Evolutionary conservation across 352 stramenopile species (phyloP), one percentile per base, ranked within the genome.

Genomic region (Phytophthora pinifolia): DNA sequence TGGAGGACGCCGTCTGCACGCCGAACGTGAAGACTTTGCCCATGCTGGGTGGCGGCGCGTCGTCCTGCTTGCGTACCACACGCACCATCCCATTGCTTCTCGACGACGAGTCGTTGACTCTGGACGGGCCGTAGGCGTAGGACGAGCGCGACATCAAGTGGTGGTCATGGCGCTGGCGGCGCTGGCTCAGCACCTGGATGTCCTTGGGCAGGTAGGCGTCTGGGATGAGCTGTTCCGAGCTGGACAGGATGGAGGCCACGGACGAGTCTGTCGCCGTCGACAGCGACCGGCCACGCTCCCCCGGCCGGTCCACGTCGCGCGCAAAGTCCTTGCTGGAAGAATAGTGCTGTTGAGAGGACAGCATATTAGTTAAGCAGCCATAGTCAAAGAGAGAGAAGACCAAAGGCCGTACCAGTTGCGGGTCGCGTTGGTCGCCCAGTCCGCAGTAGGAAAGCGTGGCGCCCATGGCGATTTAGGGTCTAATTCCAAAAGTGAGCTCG

Each of bases 121-220:
- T 53, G 29, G 56, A 73, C 27, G 61, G 67, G 15, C 53, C 44
- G 20, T 48, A 54, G 32, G 43, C 30, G 17, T 54, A 59, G 22
- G 42, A 50, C 36, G 54, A 67, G 31, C 50, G 62, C 25, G 57
- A 66, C 2, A 44, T 17, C 39, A 47, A 51, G 46, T 69, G 55
- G 27, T 61, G 65, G 43, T 64, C 46, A 35, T 57, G 56, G n/a
- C 66, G 54, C 46, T 76, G 70, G 15, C 75, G 68, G 2, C 72
- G 65, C 45, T 83, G 74, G 15, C 73, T 83, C 33, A 86, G 35
- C 39, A 86, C 73, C n/a, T 86, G 73, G 38, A 86, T 86, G 67
- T 86, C 76, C 31, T 79, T 71, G 15, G 76, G 72, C 72, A 72
- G 36, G 42, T 72, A 86, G 37, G 67, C 74, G 20, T 86, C 76